phyloP scores from a whole-genome alignment of 805 yeast species.

The Myxozyma monticola region DNA sequence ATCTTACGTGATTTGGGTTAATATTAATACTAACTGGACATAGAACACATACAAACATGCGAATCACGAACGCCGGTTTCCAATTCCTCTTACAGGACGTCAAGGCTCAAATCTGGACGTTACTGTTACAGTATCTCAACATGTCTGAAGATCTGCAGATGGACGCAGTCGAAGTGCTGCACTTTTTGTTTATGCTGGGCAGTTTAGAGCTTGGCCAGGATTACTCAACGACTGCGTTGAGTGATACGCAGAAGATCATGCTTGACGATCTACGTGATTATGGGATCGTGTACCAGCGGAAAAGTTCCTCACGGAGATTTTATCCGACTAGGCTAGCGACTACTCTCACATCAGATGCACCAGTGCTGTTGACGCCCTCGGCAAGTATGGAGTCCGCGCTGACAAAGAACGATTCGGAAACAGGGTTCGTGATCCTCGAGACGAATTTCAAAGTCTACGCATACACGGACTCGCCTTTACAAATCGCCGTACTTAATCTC shows the following conservation, averaged over 20 bases:
- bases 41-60: slow-evolving; percentile 43
- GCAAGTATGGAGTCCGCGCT: slow-evolving; percentile 72
- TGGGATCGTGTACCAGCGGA: slow-evolving; percentile 78
- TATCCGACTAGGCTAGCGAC: slow-evolving; percentile 92
- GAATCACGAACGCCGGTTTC: slow-evolving; percentile 88
- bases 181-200: slow-evolving; percentile 90
- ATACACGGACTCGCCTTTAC: slow-evolving; percentile 66
- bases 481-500: slow-evolving; percentile 85
- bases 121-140: slow-evolving; percentile 80
- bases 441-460: slow-evolving; percentile 86
- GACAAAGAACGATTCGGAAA: slow-evolving; percentile 31
- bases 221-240: slow-evolving; percentile 67
- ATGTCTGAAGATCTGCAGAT: slow-evolving; percentile 79
- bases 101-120: slow-evolving; percentile 92
- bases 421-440: slow-evolving; percentile 82
- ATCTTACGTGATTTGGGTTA: neutral
- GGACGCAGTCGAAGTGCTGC: slow-evolving; percentile 95
- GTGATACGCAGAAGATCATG: slow-evolving; percentile 81
- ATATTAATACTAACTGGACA: slow-evolving; percentile 5
- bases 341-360: slow-evolving; percentile 80
- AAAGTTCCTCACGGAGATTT: slow-evolving; percentile 58
- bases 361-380: slow-evolving; percentile 69
- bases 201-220: slow-evolving; percentile 88
- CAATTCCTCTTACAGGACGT: slow-evolving; percentile 91
- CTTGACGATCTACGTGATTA: slow-evolving; percentile 86